A percentile compares a stretch with the other conserved stretches of the same genome.
Conservation (phyloP, 2,329 filamentous ascomycete species). For the Aspergillus costaricaensis region DNA sequence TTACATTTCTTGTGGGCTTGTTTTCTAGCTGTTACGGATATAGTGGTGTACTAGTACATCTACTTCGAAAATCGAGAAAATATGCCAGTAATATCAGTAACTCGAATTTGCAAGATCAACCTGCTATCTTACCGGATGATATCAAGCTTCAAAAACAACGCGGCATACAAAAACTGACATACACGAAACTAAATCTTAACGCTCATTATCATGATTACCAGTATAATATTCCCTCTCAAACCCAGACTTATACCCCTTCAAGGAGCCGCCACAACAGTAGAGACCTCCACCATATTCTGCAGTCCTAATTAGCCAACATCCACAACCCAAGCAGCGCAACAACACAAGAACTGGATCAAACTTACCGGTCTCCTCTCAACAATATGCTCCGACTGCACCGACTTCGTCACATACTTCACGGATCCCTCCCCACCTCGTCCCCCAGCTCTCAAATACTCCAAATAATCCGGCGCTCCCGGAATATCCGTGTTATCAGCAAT, state of each 20-base stretch:
- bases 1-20: too few species aligned
- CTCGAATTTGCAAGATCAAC: too few species aligned
- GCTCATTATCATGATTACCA: not conserved
- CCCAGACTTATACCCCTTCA: not conserved
- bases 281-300: constrained; percentile 25
- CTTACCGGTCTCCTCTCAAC: constrained; percentile 15
- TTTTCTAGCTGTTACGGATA: too few species aligned
- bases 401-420: constrained; percentile 29
- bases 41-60: too few species aligned
- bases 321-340: not conserved
- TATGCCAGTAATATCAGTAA: too few species aligned
- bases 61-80: too few species aligned
- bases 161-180: not conserved
- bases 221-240: not conserved
- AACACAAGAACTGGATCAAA: not conserved
- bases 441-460: constrained; percentile 41
- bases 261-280: constrained; percentile 17
- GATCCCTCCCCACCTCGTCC: constrained; percentile 15
- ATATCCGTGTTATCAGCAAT: constrained; percentile 45
- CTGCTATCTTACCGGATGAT: too few species aligned
- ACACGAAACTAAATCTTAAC: not conserved
- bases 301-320: not conserved
- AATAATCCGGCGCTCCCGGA: constrained; percentile 46
- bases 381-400: constrained; percentile 10
- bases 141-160: not conserved